phyloP scores from a whole-genome alignment of 495 filamentous ascomycete species.

The Apodospora peruviana region DNA sequence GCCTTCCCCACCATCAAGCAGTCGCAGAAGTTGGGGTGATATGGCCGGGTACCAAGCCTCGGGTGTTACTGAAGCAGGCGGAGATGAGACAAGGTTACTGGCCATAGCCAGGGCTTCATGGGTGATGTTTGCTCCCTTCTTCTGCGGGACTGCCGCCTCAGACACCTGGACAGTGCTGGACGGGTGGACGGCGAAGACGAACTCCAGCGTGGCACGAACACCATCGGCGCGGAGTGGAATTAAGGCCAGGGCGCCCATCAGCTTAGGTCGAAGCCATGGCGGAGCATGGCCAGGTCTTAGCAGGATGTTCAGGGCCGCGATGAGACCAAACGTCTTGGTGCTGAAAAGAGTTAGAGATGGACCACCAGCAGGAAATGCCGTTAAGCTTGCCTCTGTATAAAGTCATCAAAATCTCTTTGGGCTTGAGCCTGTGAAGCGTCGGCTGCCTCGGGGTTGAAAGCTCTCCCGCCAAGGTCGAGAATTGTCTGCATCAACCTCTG shows the following conservation, averaged over 20 bases:
- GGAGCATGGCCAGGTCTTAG: slow-evolving; percentile 38
- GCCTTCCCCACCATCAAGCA: slow-evolving; percentile 62
- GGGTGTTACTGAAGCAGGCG: slow-evolving; percentile 53
- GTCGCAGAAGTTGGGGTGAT: slow-evolving; percentile 58
- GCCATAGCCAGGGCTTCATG: slow-evolving; percentile 67
- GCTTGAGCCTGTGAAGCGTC: slow-evolving; percentile 22
- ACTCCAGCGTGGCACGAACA: slow-evolving; percentile 64
- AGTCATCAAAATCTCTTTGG: slow-evolving; percentile 29
- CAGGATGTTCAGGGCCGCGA: slow-evolving; percentile 42
- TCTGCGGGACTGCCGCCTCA: slow-evolving; percentile 36
- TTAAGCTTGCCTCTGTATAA: slow-evolving; percentile 35
- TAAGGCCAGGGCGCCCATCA: slow-evolving; percentile 53
- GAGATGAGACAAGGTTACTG: slow-evolving; percentile 55
- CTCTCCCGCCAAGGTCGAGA: slow-evolving; percentile 31
- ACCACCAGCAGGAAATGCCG: background rate
- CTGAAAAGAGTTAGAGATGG: slow-evolving; percentile 30
- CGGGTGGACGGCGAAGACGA: slow-evolving; percentile 58
- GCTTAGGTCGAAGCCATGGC: slow-evolving; percentile 43
- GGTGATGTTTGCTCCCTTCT: slow-evolving; percentile 59
- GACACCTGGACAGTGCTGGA: slow-evolving; percentile 32
- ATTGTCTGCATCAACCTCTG: slow-evolving; percentile 27
- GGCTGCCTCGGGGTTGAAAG: slow-evolving; percentile 32
- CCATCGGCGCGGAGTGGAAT: slow-evolving; percentile 62
- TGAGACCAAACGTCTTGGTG: slow-evolving; percentile 35
- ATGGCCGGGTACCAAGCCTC: slow-evolving; percentile 57